Conservation (phyloP, 139 green algal species). For the Micractinium conductrix region DNA sequence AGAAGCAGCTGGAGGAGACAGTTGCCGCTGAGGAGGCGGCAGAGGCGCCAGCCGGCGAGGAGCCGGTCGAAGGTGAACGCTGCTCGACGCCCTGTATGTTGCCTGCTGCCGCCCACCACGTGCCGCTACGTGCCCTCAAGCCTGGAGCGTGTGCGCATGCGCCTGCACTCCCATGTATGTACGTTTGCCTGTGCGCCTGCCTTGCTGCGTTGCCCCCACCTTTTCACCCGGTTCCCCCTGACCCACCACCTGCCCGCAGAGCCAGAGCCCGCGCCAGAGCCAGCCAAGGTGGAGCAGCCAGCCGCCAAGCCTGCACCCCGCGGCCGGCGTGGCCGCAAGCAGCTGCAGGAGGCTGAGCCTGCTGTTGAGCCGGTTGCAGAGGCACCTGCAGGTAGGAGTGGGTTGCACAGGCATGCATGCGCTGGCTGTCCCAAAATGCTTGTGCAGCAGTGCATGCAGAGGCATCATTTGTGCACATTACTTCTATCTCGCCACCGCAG, state of each 20-base stretch:
- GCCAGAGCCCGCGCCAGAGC: neutral
- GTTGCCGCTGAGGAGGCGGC: neutral
- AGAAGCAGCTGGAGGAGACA: conserved; percentile 2
- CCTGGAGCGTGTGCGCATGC: no score
- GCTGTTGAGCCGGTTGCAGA: neutral
- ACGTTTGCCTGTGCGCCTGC: no score
- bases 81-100: no score
- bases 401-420: no score
- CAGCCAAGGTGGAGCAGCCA: neutral
- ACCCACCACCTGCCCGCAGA: neutral
- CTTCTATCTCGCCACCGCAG: no score
- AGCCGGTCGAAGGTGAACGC: no score
- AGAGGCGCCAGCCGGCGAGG: neutral
- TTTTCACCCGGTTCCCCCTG: neutral
- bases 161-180: no score
- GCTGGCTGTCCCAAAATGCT: neutral
- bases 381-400: neutral
- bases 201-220: no score
- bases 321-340: neutral
- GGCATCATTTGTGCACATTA: no score
- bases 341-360: neutral
- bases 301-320: neutral
- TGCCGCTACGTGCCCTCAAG: no score
- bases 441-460: no score
- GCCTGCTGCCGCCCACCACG: no score